phyloP scores from a whole-genome alignment of 2,329 filamentous ascomycete species.

The Verticillium nubilum region DNA sequence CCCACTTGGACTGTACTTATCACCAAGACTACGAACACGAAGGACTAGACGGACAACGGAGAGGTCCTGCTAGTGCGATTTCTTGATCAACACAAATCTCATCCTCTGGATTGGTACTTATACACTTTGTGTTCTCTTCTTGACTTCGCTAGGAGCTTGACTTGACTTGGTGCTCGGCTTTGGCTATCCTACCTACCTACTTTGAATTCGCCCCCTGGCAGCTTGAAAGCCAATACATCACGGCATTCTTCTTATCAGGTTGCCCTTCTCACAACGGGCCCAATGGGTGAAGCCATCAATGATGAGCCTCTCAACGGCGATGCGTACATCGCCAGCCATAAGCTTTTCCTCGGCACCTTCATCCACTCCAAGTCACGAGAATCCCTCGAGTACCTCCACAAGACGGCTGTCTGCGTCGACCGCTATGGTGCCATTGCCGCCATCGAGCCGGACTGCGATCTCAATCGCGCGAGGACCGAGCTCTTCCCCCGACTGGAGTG shows the following conservation, averaged over 20 bases:
- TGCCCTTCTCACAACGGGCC: neutral
- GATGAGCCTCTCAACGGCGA: neutral
- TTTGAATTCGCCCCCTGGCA: neutral
- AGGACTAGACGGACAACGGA: neutral
- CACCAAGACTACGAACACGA: neutral
- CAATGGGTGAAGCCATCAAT: neutral
- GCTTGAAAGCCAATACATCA: neutral
- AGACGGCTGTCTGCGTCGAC: slow-evolving; percentile 47
- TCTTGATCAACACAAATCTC: neutral
- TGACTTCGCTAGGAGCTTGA: neutral
- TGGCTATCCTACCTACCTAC: neutral
- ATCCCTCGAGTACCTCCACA: slow-evolving; percentile 45
- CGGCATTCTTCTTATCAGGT: neutral
- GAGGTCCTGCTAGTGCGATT: neutral
- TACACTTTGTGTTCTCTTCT: neutral
- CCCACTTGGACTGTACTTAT: neutral
- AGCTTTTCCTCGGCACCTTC: slow-evolving; percentile 50
- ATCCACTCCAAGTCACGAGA: slow-evolving; percentile 44
- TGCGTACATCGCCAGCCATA: slow-evolving; percentile 18
- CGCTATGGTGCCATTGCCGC: slow-evolving; percentile 42
- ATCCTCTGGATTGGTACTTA: neutral
- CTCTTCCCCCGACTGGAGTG: slow-evolving; percentile 40
- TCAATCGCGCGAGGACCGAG: slow-evolving; percentile 22
- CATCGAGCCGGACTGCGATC: slow-evolving; percentile 30
- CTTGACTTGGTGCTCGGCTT: neutral